phyloP scores from a whole-genome alignment of 1,284 basidiomycete genomes.

The Ustilago vetiveriae region DNA sequence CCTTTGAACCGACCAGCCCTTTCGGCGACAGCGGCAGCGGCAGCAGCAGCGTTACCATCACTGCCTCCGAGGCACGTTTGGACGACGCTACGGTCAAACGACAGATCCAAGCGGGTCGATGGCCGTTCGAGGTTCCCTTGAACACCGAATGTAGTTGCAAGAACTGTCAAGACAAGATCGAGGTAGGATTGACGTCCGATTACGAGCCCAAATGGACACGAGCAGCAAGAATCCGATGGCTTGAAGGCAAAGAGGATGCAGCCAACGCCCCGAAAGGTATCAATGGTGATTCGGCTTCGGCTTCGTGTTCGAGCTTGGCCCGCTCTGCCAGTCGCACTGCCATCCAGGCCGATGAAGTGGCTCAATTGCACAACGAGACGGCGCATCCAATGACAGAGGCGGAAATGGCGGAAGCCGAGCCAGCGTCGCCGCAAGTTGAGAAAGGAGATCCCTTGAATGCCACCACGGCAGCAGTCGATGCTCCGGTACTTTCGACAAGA shows the following conservation, averaged over 20 bases:
- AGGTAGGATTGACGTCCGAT: constrained; percentile 26
- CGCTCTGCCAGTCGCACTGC: constrained; percentile 24
- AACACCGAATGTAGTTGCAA: constrained; percentile 46
- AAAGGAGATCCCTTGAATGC: not conserved
- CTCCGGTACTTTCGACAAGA: no score
- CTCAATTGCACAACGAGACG: constrained; percentile 32
- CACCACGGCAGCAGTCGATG: not conserved
- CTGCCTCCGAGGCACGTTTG: constrained; percentile 5
- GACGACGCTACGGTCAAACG: constrained; percentile 21
- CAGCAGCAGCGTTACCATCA: no score
- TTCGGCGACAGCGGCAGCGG: no score
- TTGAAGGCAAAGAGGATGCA: constrained; percentile 29
- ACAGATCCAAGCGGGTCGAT: constrained; percentile 30
- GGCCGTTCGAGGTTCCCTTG: constrained; percentile 41
- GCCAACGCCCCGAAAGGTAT: not conserved
- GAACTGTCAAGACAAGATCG: constrained; percentile 36
- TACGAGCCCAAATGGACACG: constrained; percentile 40
- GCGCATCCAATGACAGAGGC: constrained; percentile 27
- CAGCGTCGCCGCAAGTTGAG: constrained; percentile 13
- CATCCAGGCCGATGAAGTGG: constrained; percentile 45
- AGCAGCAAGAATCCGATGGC: constrained; percentile 33
- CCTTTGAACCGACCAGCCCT: constrained; percentile 7
- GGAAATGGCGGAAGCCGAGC: constrained; percentile 32
- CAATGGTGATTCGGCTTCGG: not conserved
- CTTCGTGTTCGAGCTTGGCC: no score